A percentile compares a stretch with the other conserved stretches of the same genome.
Conservation (phyloP, 2,329 filamentous ascomycete genomes). For the Onygenales sp. region DNA sequence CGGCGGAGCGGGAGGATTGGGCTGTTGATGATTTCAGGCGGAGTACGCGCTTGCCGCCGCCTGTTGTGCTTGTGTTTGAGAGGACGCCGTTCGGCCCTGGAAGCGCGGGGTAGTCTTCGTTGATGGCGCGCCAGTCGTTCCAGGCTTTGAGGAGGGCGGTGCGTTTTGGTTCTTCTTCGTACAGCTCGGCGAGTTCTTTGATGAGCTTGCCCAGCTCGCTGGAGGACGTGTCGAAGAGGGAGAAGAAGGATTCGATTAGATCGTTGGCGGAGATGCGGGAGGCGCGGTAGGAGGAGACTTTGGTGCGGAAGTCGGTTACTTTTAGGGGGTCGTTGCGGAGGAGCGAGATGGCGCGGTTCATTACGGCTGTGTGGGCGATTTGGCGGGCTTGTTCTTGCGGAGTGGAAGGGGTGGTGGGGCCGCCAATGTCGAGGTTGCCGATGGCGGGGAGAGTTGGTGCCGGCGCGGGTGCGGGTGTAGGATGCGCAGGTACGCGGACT, state of each 20-base stretch:
- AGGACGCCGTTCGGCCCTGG: constrained; percentile 64
- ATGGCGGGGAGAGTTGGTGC: constrained; percentile 32
- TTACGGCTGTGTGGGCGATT: constrained; percentile 71
- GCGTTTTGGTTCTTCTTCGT: constrained; percentile 69
- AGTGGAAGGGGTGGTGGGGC: constrained; percentile 36
- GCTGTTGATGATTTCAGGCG: constrained; percentile 61
- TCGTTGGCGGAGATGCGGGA: constrained; percentile 61
- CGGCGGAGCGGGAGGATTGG: constrained; percentile 54
- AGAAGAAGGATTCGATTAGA: constrained; percentile 79
- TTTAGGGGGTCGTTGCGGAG: constrained; percentile 68
- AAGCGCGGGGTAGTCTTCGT: constrained; percentile 87
- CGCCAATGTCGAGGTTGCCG: constrained; percentile 43
- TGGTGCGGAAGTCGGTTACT: constrained; percentile 64
- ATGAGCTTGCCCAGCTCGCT: constrained; percentile 78
- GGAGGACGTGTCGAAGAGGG: constrained; percentile 72
- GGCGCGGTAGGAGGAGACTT: constrained; percentile 69
- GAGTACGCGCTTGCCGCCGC: constrained; percentile 54
- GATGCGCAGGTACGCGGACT: constrained; percentile 36
- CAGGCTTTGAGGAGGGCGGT: constrained; percentile 70
- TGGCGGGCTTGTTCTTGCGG: constrained; percentile 74
- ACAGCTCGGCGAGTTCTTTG: constrained; percentile 85
- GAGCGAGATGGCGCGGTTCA: constrained; percentile 74
- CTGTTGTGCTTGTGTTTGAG: constrained; percentile 45
- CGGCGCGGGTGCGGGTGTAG: constrained; percentile 17
- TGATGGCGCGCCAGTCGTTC: constrained; percentile 93